Evolutionary conservation across 495 filamentous ascomycete genomes (phyloP), one percentile per base, ranked within the genome.

Genomic region (Venustampulla echinocandica): DNA sequence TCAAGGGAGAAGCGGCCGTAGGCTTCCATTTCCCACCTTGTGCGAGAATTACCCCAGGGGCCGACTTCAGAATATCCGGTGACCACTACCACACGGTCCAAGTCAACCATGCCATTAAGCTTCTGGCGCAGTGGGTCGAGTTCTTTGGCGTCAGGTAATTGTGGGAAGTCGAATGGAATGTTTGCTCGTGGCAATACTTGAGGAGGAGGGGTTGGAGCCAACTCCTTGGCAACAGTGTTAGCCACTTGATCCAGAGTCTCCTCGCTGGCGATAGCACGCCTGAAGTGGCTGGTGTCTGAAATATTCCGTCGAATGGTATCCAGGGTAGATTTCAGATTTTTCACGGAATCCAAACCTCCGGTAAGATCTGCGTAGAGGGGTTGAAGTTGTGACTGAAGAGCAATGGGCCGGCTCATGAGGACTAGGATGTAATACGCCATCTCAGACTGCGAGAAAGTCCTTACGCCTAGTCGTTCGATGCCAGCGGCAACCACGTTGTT

Each of bases 361-460:
- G 94, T 96, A 24, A 98, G 73, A 66, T 98, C 92, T 39, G 92
- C 92, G 63, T 82, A 94, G 46, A 98, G 84, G 1, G 92, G 90
- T 60, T 95, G 86, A 27, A 76, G 69, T 65, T 98, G 89, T 70
- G 89, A 96, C 15, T 95, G 76, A 55, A 94, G 85, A 55, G 90
- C 87, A 47, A 98, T 84, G 22, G 80, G 75, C 1, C 87, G 86
- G 4, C 89, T 80, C 90, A 98, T 94, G 37, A 98, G 77, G 43
- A 87, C 90, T 32, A 98, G 79, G 43, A 98, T 69, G 64, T 95
- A 95, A 74, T 95, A 95, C 3, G 92, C 92, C 92, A 98, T 98
- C 64, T 98, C 92, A 55, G 92, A 85, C 69, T 96, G 92, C 11
- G 89, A 95, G 70, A 98, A 98, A 3, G 92, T 98, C 50, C 88